Percentiles rank a stretch among this genome's conserved stretches.
Evolutionary conservation across 78 protist genomes (phyloP).

Genomic region (Dictyostelium purpureum): DNA sequence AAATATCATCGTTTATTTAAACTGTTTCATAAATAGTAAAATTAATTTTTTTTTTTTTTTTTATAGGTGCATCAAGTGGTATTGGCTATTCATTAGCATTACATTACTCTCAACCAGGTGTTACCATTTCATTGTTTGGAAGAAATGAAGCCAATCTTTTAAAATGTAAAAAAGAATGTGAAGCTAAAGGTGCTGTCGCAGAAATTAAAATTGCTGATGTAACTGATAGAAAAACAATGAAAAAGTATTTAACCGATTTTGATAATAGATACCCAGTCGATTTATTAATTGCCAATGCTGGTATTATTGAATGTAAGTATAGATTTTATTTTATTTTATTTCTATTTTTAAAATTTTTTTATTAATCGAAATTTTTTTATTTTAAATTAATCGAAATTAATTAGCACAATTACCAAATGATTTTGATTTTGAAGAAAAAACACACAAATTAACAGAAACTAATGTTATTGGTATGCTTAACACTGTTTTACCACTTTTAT

Average conservation of each 20-base stretch:
- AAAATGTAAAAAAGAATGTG: slow-evolving; percentile 1
- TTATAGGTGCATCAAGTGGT: slow-evolving; percentile 54
- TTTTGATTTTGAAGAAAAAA: background rate
- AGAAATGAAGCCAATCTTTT: slow-evolving; percentile 1
- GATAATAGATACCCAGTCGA: slow-evolving; percentile 10
- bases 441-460: background rate
- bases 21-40: too few species aligned
- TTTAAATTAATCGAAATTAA: background rate
- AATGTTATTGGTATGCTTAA: slow-evolving; percentile 38
- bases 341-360: background rate
- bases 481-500: slow-evolving; percentile 16
- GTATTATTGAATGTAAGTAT: background rate
- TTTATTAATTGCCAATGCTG: slow-evolving; percentile 38
- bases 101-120: background rate
- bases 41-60: too few species aligned
- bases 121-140: background rate
- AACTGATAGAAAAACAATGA: background rate
- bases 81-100: slow-evolving; percentile 13
- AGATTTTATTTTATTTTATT: background rate
- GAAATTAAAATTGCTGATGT: slow-evolving; percentile 9
- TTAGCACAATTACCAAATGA: background rate
- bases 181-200: slow-evolving; percentile 5
- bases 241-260: background rate
- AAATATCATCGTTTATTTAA: too few species aligned
- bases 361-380: background rate